These are phyloP conservation scores for Cocos nucifera DNA, from an alignment of 176 grass and related monocot genomes.

Conservation along the genomic window DNA sequence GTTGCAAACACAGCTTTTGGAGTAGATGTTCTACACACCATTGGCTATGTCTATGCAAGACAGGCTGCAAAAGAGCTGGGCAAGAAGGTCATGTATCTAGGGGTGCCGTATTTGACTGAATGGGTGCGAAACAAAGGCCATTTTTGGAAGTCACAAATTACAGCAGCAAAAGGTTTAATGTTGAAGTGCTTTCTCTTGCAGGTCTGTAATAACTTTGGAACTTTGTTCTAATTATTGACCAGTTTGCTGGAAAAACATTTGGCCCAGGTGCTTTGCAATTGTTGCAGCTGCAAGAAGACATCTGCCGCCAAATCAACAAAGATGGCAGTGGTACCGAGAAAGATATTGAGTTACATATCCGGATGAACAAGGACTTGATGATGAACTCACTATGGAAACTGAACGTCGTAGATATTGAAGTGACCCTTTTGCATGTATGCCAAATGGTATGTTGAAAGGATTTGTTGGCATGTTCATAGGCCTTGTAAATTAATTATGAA, in stretches of 20 bases:
- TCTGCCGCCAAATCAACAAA: conserved; percentile 65
- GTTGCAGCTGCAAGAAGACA: conserved; percentile 80
- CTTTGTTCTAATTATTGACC: conserved; percentile 29
- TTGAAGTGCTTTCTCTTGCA: background rate
- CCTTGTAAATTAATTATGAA: background rate
- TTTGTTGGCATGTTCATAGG: background rate
- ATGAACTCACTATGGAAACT: conserved; percentile 94
- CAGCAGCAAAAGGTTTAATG: conserved; percentile 82
- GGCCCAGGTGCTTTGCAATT: conserved; percentile 80
- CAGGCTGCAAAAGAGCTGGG: conserved; percentile 95
- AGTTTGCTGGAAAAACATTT: conserved; percentile 34
- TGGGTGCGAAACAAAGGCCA: conserved; percentile 99
- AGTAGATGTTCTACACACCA: conserved; percentile 75
- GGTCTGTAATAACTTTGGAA: conserved; percentile 7
- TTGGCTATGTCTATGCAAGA: conserved; percentile 79
- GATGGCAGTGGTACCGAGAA: conserved; percentile 45
- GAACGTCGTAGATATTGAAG: conserved; percentile 91
- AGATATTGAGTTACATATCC: conserved; percentile 72
- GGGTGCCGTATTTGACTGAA: conserved; percentile 84
- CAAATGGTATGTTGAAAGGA: conserved; percentile 54
- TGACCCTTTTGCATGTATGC: conserved; percentile 87
- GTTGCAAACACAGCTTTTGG: conserved; percentile 49
- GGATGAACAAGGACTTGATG: conserved; percentile 95
- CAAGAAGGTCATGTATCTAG: conserved; percentile 92
- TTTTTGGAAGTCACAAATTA: conserved; percentile 93